Evolutionary conservation across 306 rosid species (phyloP).

Genomic region (Pterocarpus macrocarpus): DNA sequence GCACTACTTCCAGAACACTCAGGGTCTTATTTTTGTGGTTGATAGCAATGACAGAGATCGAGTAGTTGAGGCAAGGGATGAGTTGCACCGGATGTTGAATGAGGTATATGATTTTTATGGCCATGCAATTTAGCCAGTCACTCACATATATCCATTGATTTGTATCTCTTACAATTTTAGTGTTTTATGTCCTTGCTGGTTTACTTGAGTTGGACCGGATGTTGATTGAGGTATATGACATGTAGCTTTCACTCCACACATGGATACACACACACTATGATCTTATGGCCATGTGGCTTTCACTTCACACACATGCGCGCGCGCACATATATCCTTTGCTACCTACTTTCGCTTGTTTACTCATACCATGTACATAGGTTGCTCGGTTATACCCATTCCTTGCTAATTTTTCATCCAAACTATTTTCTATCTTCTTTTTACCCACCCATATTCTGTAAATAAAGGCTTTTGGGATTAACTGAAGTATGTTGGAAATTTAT

Average conservation of each 20-base stretch:
- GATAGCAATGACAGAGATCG: slow-evolving; percentile 98
- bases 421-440: neutral
- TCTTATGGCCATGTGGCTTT: too few species aligned
- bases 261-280: too few species aligned
- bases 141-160: slow-evolving; percentile 24
- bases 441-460: neutral
- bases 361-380: neutral
- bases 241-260: too few species aligned
- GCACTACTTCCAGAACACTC: slow-evolving; percentile 99
- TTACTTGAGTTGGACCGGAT: slow-evolving; percentile 1
- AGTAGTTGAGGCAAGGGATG: slow-evolving; percentile 97
- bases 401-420: neutral
- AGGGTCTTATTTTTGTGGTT: slow-evolving; percentile 97
- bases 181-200: slow-evolving; percentile 5
- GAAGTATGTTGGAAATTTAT: slow-evolving; percentile 8
- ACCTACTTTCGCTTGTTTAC: slow-evolving; percentile 8
- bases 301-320: neutral
- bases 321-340: neutral
- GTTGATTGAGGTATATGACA: neutral
- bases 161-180: slow-evolving; percentile 9
- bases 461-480: slow-evolving; percentile 12
- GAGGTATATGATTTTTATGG: slow-evolving; percentile 63
- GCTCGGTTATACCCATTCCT: neutral
- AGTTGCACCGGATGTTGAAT: slow-evolving; percentile 97
- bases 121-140: neutral